phyloP scores from a whole-genome alignment of 148 eudicot genomes.

The Silene conica region DNA sequence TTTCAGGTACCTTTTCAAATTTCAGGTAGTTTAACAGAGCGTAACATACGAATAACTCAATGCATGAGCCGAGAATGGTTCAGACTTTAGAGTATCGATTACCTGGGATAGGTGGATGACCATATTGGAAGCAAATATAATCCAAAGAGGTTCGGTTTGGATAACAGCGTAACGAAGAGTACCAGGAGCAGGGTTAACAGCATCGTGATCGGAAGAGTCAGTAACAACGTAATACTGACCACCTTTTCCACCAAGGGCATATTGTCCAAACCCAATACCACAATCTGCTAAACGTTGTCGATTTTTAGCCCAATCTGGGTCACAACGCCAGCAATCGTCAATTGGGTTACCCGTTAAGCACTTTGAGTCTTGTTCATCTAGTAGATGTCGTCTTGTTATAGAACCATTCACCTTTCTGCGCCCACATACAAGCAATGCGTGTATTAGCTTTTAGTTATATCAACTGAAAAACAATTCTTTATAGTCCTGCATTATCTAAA shows the following conservation, averaged over 20 bases:
- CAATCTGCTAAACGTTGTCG: slow-evolving; percentile 88
- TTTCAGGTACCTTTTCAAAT: too few relatives aligned
- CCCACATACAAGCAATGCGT: too few relatives aligned
- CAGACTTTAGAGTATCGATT: background rate
- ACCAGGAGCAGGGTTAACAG: slow-evolving; percentile 69
- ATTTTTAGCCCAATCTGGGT: slow-evolving; percentile 65
- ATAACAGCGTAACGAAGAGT: slow-evolving; percentile 83
- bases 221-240: slow-evolving; percentile 82
- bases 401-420: slow-evolving; percentile 71
- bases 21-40: too few relatives aligned
- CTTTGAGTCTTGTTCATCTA: slow-evolving; percentile 29
- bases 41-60: too few relatives aligned
- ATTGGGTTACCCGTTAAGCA: slow-evolving; percentile 80
- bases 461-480: too few relatives aligned
- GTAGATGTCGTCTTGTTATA: slow-evolving; percentile 52
- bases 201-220: slow-evolving; percentile 66
- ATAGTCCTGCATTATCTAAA: too few relatives aligned
- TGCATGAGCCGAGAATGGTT: too few relatives aligned
- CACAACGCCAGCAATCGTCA: slow-evolving; percentile 94
- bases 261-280: slow-evolving; percentile 79
- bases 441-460: too few relatives aligned
- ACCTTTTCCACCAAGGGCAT: slow-evolving; percentile 77
- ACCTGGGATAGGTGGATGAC: slow-evolving; percentile 59
- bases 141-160: slow-evolving; percentile 81
- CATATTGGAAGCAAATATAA: slow-evolving; percentile 74